Evolutionary conservation across 306 rosid species (phyloP).

Genomic region (Sechiopsis laciniata): DNA sequence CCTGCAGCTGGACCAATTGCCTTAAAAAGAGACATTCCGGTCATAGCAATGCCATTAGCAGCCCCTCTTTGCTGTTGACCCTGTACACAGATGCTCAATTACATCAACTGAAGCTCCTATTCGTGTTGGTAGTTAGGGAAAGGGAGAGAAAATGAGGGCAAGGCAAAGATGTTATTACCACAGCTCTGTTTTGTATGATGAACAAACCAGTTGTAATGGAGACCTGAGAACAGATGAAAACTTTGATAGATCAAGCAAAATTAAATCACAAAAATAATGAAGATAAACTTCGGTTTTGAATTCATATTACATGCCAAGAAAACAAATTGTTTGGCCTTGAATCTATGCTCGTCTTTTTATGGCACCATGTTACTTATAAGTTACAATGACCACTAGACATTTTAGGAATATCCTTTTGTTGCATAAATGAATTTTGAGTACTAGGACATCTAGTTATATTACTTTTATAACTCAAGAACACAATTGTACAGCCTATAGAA

Average conservation of each 20-base stretch:
- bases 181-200: constrained; percentile 70
- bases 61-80: constrained; percentile 84
- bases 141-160: not conserved
- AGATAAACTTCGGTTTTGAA: not conserved
- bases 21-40: constrained; percentile 75
- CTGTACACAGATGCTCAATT: constrained; percentile 33
- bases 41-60: constrained; percentile 84
- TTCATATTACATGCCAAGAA: not conserved
- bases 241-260: not conserved
- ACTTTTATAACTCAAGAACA: no score
- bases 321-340: not conserved
- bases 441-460: no score
- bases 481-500: no score
- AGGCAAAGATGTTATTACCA: constrained; percentile 43
- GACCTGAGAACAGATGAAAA: constrained; percentile 29
- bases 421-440: no score
- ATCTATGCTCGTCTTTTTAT: not conserved
- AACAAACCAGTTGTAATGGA: constrained; percentile 48
- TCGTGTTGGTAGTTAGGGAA: not conserved
- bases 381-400: no score
- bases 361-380: no score
- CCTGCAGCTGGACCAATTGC: constrained; percentile 83
- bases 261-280: not conserved
- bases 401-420: no score
- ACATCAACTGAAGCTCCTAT: constrained; percentile 4